Evolutionary conservation across 306 rosid genomes (phyloP).

Genomic region (Cicer judaicum): DNA sequence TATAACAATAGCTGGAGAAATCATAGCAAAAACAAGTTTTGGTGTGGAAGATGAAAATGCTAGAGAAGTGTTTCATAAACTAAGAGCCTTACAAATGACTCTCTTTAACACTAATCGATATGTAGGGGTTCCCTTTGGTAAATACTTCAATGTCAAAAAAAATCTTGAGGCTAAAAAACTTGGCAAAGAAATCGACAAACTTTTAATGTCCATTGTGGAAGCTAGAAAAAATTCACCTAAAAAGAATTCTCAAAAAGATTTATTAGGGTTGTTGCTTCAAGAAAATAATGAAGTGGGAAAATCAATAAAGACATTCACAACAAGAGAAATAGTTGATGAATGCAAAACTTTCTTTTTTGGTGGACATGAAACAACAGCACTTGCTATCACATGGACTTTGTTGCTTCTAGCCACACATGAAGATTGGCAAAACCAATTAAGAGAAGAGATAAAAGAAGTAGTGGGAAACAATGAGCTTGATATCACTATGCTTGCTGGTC

Average conservation of each 20-base stretch:
- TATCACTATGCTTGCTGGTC: slow-evolving; percentile 55
- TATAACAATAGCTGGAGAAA: slow-evolving; percentile 65
- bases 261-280: slow-evolving; percentile 65
- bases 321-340: slow-evolving; percentile 72
- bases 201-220: slow-evolving; percentile 54
- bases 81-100: slow-evolving; percentile 67
- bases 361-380: slow-evolving; percentile 91
- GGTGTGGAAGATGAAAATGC: slow-evolving; percentile 61
- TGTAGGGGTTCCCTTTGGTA: slow-evolving; percentile 78
- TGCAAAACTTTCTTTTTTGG: slow-evolving; percentile 94
- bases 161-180: slow-evolving; percentile 65
- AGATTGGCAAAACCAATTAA: slow-evolving; percentile 76
- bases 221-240: slow-evolving; percentile 45
- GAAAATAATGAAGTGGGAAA: slow-evolving; percentile 42
- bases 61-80: slow-evolving; percentile 54
- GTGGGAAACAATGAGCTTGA: slow-evolving; percentile 58
- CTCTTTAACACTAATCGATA: slow-evolving; percentile 66
- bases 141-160: slow-evolving; percentile 50
- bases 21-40: slow-evolving; percentile 78
- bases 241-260: slow-evolving; percentile 49
- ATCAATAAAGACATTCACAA: slow-evolving; percentile 49
- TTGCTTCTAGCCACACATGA: slow-evolving; percentile 68
- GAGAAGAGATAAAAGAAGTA: slow-evolving; percentile 75
- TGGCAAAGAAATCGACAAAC: slow-evolving; percentile 66
- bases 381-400: slow-evolving; percentile 85